Percentiles rank a stretch among this genome's conserved stretches.
phyloP scores from a whole-genome alignment of 768 basidiomycete genomes.

The Leccinum olivaceopallidum region DNA sequence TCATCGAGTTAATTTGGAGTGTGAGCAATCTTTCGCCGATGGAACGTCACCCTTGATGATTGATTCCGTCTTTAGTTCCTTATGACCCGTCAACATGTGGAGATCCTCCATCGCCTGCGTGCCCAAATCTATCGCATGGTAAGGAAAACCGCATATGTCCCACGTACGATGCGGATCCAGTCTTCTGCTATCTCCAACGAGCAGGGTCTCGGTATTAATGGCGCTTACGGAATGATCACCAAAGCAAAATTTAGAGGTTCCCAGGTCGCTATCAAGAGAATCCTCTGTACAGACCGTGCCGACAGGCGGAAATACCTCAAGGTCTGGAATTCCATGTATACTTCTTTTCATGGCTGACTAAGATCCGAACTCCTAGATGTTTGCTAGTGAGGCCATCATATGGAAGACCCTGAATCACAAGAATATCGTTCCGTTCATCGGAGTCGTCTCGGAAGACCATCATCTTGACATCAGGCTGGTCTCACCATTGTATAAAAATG shows the following conservation, averaged over 20 bases:
- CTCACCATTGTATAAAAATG: constrained; percentile 23
- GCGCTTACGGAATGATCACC: constrained; percentile 25
- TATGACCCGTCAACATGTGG: background rate
- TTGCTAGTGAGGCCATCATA: constrained; percentile 29
- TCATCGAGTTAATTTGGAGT: constrained; percentile 27
- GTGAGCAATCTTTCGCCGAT: constrained; percentile 9
- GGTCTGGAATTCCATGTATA: constrained; percentile 9
- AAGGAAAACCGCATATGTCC: constrained; percentile 30
- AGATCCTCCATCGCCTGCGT: constrained; percentile 16
- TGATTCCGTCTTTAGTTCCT: constrained; percentile 15
- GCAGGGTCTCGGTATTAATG: background rate
- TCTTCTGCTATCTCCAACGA: background rate
- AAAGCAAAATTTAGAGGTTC: constrained; percentile 13
- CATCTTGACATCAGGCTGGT: constrained; percentile 21
- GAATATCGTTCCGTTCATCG: constrained; percentile 32
- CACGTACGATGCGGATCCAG: constrained; percentile 15
- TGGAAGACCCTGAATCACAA: constrained; percentile 29
- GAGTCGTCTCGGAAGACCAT: constrained; percentile 12
- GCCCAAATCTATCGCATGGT: constrained; percentile 29
- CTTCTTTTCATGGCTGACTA: constrained; percentile 1
- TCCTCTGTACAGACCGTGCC: constrained; percentile 3
- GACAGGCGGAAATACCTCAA: constrained; percentile 9
- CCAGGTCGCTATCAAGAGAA: constrained; percentile 30
- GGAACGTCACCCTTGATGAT: background rate
- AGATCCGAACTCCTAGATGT: constrained; percentile 15